Evolutionary conservation across 441 rosid species (phyloP).

Genomic region (Populus tomentosa): DNA sequence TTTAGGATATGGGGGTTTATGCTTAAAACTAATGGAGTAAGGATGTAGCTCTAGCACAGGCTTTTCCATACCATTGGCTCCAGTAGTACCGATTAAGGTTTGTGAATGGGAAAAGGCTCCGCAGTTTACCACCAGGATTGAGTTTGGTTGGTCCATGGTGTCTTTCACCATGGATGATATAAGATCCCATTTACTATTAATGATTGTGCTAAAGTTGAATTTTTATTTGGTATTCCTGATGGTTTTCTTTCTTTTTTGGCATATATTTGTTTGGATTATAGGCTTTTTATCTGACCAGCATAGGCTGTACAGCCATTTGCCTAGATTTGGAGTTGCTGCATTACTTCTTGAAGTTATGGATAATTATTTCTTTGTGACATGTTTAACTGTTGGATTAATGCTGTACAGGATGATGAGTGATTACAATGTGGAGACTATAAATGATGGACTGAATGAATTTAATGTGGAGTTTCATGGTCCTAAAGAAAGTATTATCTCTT

Average conservation of each 20-base stretch:
- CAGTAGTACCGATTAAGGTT: not conserved
- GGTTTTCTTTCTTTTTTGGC: not conserved
- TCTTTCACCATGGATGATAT: not conserved
- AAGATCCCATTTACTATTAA: not conserved
- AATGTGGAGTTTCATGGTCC: slow-evolving; percentile 75
- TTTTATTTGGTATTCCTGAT: not conserved
- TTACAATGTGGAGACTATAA: slow-evolving; percentile 67
- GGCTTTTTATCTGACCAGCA: not conserved
- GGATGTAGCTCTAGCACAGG: not conserved
- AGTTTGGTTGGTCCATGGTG: not conserved
- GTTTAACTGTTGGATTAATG: slow-evolving; percentile 8
- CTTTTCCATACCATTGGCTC: not conserved
- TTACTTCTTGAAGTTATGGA: slow-evolving; percentile 7
- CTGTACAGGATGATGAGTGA: slow-evolving; percentile 76
- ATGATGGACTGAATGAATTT: slow-evolving; percentile 69
- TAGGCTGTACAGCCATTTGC: not conserved
- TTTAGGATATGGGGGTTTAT: not conserved
- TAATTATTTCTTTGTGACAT: not conserved
- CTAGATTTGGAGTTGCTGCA: not conserved
- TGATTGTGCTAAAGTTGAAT: not conserved
- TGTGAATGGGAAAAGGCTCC: not conserved
- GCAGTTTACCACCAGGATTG: not conserved
- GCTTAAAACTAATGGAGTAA: not conserved
- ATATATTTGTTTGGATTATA: not conserved
- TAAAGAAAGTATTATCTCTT: slow-evolving; percentile 55